Evolutionary conservation across 2,329 filamentous ascomycete species (phyloP).

Genomic region (Cercospora sp.): DNA sequence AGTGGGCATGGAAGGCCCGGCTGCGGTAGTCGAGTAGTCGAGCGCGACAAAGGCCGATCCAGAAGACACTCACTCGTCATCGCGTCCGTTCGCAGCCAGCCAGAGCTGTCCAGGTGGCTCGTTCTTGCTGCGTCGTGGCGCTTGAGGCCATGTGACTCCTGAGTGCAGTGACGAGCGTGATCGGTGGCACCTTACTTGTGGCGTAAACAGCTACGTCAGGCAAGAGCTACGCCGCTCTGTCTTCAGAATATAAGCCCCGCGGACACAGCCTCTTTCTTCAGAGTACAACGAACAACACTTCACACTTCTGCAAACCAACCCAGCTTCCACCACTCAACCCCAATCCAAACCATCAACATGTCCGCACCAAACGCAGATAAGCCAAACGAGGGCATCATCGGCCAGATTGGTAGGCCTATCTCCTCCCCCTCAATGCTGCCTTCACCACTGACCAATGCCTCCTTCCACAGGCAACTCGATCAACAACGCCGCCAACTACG

Average conservation of each 20-base stretch:
- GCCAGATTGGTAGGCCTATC: constrained; percentile 34
- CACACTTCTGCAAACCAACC: background rate
- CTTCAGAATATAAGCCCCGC: background rate
- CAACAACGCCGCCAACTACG: constrained; percentile 65
- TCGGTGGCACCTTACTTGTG: background rate
- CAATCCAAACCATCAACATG: constrained; percentile 38
- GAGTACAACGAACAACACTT: background rate
- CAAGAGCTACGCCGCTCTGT: background rate
- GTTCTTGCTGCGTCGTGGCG: background rate
- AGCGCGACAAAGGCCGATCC: constrained; percentile 4
- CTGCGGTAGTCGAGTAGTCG: background rate
- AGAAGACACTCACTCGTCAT: background rate
- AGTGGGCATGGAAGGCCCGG: background rate
- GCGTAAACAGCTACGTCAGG: background rate
- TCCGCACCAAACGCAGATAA: constrained; percentile 47
- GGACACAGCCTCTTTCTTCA: background rate
- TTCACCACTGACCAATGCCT: background rate
- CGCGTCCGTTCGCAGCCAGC: background rate
- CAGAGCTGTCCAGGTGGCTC: background rate
- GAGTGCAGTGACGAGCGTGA: background rate
- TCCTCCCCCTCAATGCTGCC: background rate
- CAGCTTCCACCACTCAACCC: background rate
- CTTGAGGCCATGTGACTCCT: background rate
- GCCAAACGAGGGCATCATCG: constrained; percentile 48
- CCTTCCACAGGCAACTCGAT: constrained; percentile 37